phyloP scores from a whole-genome alignment of 2,329 filamentous ascomycete genomes.

The Dactylellina cionopaga region DNA sequence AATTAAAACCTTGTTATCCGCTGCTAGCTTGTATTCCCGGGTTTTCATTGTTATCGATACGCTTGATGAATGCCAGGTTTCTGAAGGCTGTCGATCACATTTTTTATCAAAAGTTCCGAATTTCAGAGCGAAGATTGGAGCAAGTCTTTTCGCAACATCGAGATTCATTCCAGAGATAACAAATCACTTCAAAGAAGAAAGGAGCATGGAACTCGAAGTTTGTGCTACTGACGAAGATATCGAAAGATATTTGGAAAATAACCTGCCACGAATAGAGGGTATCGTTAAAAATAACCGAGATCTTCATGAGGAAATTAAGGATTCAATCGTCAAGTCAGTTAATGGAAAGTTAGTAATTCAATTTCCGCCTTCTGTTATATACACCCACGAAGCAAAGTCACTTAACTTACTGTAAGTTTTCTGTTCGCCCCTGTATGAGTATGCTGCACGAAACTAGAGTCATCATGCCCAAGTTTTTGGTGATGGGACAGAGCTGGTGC shows the following conservation, averaged over 20 bases:
- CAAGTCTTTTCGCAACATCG: constrained; percentile 59
- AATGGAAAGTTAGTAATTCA: constrained; percentile 1
- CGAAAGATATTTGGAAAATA: neutral
- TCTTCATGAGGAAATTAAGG: neutral
- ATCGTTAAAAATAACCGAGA: neutral
- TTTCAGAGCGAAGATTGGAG: constrained; percentile 51
- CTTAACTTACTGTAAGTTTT: too few relatives aligned
- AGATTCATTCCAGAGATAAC: constrained; percentile 56
- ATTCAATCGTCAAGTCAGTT: neutral
- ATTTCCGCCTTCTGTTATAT: neutral
- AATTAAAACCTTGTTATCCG: too few relatives aligned
- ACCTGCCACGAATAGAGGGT: neutral
- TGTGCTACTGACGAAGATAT: constrained; percentile 58
- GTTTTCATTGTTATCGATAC: constrained; percentile 3
- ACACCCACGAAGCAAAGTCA: too few relatives aligned
- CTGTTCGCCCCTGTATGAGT: neutral
- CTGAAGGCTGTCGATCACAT: neutral
- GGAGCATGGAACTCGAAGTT: constrained; percentile 57
- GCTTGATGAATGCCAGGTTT: neutral
- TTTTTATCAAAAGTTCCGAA: constrained; percentile 56
- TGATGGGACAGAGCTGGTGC: neutral
- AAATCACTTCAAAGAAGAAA: constrained; percentile 41
- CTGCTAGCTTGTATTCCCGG: neutral
- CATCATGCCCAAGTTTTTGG: neutral
- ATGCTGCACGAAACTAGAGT: constrained; percentile 18